Percentiles rank a stretch among this genome's conserved stretches.
These are phyloP conservation scores for Teunomyces kruisii DNA, from an alignment of 805 yeast genomes.

Conservation along the genomic window DNA sequence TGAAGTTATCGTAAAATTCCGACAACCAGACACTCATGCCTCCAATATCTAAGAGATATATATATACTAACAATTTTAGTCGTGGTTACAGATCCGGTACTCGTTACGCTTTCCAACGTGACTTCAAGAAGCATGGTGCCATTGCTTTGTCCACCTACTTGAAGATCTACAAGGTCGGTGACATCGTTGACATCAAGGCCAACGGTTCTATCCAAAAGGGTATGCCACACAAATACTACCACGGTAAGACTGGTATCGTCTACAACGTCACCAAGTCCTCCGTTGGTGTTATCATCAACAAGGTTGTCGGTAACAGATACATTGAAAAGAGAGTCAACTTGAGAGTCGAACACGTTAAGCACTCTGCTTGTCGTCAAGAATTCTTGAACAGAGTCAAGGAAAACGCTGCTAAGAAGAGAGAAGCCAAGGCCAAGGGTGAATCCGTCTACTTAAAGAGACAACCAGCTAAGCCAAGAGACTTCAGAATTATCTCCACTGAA, in stretches of 20 bases:
- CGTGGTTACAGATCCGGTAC: slow-evolving; percentile 99
- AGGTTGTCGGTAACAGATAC: slow-evolving; percentile 99
- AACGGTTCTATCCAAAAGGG: slow-evolving; percentile 99
- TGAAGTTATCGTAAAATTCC: background rate
- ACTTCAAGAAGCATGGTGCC: slow-evolving; percentile 96
- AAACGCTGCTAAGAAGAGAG: slow-evolving; percentile 90
- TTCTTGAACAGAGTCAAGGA: slow-evolving; percentile 97
- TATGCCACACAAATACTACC: slow-evolving; percentile 99
- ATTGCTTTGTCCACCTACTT: slow-evolving; percentile 94
- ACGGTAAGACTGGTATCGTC: slow-evolving; percentile 99
- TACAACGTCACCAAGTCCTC: slow-evolving; percentile 98
- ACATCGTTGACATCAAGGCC: slow-evolving; percentile 98
- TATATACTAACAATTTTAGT: slow-evolving; percentile 21
- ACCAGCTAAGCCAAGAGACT: slow-evolving; percentile 96
- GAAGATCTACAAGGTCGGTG: slow-evolving; percentile 98
- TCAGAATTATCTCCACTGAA: slow-evolving; percentile 79
- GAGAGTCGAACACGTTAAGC: slow-evolving; percentile 98
- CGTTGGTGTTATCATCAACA: slow-evolving; percentile 97
- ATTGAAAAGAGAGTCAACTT: slow-evolving; percentile 97
- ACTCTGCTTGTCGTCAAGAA: slow-evolving; percentile 99
- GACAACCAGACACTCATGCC: background rate
- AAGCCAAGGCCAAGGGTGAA: slow-evolving; percentile 93
- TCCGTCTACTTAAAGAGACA: slow-evolving; percentile 93
- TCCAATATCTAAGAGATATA: background rate
- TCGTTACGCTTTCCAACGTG: slow-evolving; percentile 99